Evolutionary conservation across 1,139 yeast species (phyloP), one percentile per base, ranked within the genome.

Genomic region (Ogataea hybrid): DNA sequence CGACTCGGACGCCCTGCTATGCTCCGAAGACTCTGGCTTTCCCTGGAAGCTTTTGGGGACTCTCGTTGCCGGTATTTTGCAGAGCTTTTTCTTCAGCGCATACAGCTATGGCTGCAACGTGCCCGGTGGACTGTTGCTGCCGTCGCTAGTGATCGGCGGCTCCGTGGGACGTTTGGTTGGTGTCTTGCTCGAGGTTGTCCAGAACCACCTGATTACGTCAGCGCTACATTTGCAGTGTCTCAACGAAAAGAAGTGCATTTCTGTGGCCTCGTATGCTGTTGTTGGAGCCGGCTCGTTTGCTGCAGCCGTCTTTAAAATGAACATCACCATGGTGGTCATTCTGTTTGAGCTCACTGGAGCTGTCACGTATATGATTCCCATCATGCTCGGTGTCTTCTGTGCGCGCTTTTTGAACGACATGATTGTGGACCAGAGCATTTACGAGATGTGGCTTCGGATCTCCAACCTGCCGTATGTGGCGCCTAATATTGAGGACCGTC

Each of bases 51-150:
- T 65, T 1, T 44, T 69, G 3, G 32, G 58, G 3, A 46, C 66
- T n/a, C 56, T 85, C 11, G 34, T 67, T 0, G 68, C 71, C 32
- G 73, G 81, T 6, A 65, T 75, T 1, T 34, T 75, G 0, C 72
- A 74, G 44, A 89, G 87, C 1, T 70, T 80, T 43, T 46, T 80
- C 0, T 63, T 82, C 12, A 68, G 86, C 0, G 71, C 85, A 0
- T 79, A 81, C 50, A 70, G 89, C 1, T 83, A 77, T 61, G 86
- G 90, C 1, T 68, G 79, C 1, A 69, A 73, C 28, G 66, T 84
- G 7, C 94, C 95, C 0, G 89, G 92, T 3, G 95, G 94, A 0
- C 69, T 84, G 3, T 63, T 85, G 43, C 77, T 81, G 77, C 94
- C 95, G 0, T 76, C 87, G 0, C 67, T 85, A 54, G 78, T 79